Percentiles rank a stretch among this genome's conserved stretches.
These are phyloP conservation scores for Volvox reticuliferus DNA, from an alignment of 139 green algal genomes.

Conservation along the genomic window DNA sequence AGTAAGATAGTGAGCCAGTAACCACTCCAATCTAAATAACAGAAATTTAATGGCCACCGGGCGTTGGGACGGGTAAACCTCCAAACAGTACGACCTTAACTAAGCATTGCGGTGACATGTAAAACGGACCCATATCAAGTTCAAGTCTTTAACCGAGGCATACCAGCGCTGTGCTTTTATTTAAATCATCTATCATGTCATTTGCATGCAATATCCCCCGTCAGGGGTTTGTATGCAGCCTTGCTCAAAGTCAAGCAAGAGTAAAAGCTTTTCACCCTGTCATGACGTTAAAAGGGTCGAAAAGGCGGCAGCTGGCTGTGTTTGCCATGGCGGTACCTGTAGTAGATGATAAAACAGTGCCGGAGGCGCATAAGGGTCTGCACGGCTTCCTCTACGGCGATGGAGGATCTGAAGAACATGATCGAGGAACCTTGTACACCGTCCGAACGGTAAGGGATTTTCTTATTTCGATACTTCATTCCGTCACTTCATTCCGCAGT, in stretches of 20 bases:
- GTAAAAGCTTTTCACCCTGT: neutral
- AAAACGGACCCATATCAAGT: too few relatives aligned
- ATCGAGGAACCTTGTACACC: conserved; percentile 32
- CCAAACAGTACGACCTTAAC: too few relatives aligned
- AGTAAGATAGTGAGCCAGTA: too few relatives aligned
- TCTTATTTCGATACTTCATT: too few relatives aligned
- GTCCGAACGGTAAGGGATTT: neutral
- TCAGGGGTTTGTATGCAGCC: neutral
- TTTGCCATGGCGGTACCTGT: neutral
- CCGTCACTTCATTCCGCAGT: too few relatives aligned
- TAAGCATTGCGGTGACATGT: too few relatives aligned
- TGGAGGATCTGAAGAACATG: conserved; percentile 72
- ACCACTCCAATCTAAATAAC: too few relatives aligned
- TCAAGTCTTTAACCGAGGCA: too few relatives aligned
- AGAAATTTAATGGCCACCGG: too few relatives aligned
- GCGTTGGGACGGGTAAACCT: too few relatives aligned
- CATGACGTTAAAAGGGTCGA: neutral
- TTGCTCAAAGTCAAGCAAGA: neutral
- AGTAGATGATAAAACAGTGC: conserved; percentile 74
- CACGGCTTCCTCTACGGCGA: conserved; percentile 89
- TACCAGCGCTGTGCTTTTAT: too few relatives aligned
- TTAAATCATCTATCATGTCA: neutral
- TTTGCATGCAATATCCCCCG: neutral
- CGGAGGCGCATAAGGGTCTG: conserved; percentile 86
- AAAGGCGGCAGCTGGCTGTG: neutral